These are phyloP conservation scores for Kodamaea laetipori DNA, from an alignment of 805 yeast species.

Conservation along the genomic window DNA sequence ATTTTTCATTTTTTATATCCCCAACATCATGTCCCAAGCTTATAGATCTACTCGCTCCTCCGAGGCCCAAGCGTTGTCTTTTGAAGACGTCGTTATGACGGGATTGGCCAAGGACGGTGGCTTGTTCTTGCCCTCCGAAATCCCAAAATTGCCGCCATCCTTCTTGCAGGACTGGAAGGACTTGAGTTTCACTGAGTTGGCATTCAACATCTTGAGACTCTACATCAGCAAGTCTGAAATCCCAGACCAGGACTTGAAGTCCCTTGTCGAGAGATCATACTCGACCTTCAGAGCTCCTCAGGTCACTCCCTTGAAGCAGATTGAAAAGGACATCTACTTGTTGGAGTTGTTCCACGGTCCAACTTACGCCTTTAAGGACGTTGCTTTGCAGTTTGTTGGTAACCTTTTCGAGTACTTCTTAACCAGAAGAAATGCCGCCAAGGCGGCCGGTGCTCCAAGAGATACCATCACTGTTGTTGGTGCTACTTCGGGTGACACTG, in stretches of 20 bases:
- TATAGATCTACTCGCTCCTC: slow-evolving; percentile 82
- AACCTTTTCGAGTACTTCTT: slow-evolving; percentile 93
- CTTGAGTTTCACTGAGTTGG: slow-evolving; percentile 80
- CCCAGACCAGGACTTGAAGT: slow-evolving; percentile 63
- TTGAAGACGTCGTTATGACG: slow-evolving; percentile 80
- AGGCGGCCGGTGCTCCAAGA: slow-evolving; percentile 54
- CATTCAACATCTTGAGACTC: slow-evolving; percentile 79
- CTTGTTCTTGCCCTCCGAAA: slow-evolving; percentile 79
- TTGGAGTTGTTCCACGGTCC: slow-evolving; percentile 98
- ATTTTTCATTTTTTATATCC: slow-evolving; percentile 5
- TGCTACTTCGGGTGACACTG: slow-evolving; percentile 99
- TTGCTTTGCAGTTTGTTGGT: slow-evolving; percentile 97
- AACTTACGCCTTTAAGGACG: slow-evolving; percentile 98
- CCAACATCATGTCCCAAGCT: slow-evolving; percentile 45
- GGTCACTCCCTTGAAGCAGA: slow-evolving; percentile 82
- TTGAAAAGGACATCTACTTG: slow-evolving; percentile 64
- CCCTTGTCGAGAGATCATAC: slow-evolving; percentile 70
- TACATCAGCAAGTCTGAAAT: slow-evolving; percentile 77
- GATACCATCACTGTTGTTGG: slow-evolving; percentile 95
- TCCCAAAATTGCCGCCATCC: slow-evolving; percentile 65
- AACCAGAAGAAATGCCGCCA: slow-evolving; percentile 64
- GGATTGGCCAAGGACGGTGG: slow-evolving; percentile 99
- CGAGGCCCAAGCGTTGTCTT: slow-evolving; percentile 53
- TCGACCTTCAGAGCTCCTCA: slow-evolving; percentile 85
- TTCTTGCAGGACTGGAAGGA: slow-evolving; percentile 69